Base-by-base conservation (phyloP, 192 early-diverging fungal genomes). In the Gaertneriomyces semiglobifer region DNA sequence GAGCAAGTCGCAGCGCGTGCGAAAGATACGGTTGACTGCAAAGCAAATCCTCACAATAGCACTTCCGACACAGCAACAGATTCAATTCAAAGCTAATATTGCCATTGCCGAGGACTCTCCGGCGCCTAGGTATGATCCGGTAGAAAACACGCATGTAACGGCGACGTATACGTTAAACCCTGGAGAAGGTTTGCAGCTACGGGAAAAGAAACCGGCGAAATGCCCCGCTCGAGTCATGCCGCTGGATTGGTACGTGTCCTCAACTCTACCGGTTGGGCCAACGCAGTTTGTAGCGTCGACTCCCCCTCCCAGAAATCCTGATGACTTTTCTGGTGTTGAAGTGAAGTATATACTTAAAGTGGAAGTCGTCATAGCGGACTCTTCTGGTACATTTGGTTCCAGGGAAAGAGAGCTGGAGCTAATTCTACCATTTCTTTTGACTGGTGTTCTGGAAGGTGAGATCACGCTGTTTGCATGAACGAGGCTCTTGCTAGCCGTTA, bases 71-170 rank as follows among this genome's bases (percentile, higher is more conserved):
- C 58, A 42, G 33, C 16, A 60, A 10, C 20, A 44, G 43, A 11
- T 60, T 38, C 57, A 68, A 25, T 68, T 41, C 47, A 68, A 68
- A 53, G 57, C 58, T 14, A 53, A 33, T 19, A 44, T 68, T 40
- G 66, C 66, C 10, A 1, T 39, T 9, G 20, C 53, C n/a, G 58
- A 68, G 44, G 66, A 68, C 44, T n/a, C n/a, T 12, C 66, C 66
- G n/a, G 68, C 68, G 11, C 68, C 68, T 20, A 59, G 68, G 10
- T 69, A 69, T 54, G 68, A 69, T 42, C 68, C 44, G 44, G 47
- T 59, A 19, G 11, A 43, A 47, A 47, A 66, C 40, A 19, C 10
- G 2, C 16, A 10, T n/a, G 59, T 68, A n/a, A 16, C 14, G 9
- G 57, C 14, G 14, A 10, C 33, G 4, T 60, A 60, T 51, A 14